A percentile compares a stretch with the other conserved stretches of the same genome.
Evolutionary conservation across 2,329 filamentous ascomycete genomes (phyloP).

Genomic region (Paraconiothyrium brasiliense): DNA sequence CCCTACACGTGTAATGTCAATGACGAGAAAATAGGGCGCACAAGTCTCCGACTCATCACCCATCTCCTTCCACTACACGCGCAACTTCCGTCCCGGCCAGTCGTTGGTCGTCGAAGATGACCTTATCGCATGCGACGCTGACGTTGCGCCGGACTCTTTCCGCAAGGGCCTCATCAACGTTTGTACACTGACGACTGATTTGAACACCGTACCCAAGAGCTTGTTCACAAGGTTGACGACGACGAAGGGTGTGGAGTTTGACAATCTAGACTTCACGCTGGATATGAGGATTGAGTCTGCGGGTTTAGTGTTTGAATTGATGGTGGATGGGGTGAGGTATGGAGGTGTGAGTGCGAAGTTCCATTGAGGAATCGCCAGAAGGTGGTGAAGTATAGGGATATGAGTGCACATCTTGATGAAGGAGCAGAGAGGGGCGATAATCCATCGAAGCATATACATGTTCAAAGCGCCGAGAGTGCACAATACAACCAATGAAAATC

Average conservation of each 20-base stretch:
- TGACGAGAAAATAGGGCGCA: conserved; percentile 65
- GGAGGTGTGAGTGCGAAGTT: conserved; percentile 82
- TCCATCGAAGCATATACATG: background rate
- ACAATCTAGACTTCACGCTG: conserved; percentile 82
- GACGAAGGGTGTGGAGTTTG: conserved; percentile 81
- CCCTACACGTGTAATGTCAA: background rate
- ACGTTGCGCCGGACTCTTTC: conserved; percentile 67
- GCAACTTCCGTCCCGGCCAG: conserved; percentile 82
- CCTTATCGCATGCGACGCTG: conserved; percentile 77
- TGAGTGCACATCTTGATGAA: background rate
- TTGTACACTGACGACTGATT: conserved; percentile 81
- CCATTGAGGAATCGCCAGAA: conserved; percentile 59
- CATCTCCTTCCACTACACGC: conserved; percentile 85
- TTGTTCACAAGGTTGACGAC: conserved; percentile 80
- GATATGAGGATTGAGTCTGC: conserved; percentile 86
- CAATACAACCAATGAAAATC: background rate
- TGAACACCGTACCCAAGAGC: conserved; percentile 76
- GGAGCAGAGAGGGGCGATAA: background rate
- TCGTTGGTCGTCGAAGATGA: conserved; percentile 82
- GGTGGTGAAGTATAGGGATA: too few species aligned
- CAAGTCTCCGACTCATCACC: conserved; percentile 77
- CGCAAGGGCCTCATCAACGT: conserved; percentile 70
- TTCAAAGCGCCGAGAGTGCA: background rate
- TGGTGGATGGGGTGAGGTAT: conserved; percentile 80
- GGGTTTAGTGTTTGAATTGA: conserved; percentile 78